These are phyloP conservation scores for Zygotorulaspora chibaensis DNA, from an alignment of 805 yeast genomes.

Conservation along the genomic window DNA sequence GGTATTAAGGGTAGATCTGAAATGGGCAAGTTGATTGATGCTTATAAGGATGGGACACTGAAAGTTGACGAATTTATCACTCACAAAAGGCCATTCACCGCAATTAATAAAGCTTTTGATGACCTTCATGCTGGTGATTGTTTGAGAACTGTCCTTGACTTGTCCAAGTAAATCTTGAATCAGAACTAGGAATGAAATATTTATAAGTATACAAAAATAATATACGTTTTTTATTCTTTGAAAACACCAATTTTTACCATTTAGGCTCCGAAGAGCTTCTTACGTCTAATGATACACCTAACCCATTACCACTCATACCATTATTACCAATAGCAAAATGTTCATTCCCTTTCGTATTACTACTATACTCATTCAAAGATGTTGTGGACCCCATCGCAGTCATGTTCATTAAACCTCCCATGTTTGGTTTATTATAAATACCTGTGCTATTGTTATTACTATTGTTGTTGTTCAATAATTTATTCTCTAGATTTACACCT, in stretches of 20 bases:
- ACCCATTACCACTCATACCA: conserved; percentile 11
- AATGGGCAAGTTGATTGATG: conserved; percentile 84
- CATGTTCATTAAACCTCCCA: conserved; percentile 14
- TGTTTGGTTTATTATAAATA: conserved; percentile 12
- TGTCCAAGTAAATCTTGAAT: conserved; percentile 19
- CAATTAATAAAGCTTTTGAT: conserved; percentile 85
- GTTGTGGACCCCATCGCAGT: conserved; percentile 10
- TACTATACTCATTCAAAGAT: conserved; percentile 7
- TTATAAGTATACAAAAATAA: not conserved
- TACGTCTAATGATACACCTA: conserved; percentile 20
- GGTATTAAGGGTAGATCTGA: conserved; percentile 98
- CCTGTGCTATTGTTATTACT: conserved; percentile 10
- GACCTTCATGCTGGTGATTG: conserved; percentile 94
- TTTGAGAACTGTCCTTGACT: conserved; percentile 81
- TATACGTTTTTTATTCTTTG: not conserved
- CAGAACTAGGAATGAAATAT: not conserved
- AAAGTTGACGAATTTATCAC: conserved; percentile 95
- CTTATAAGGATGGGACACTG: conserved; percentile 72
- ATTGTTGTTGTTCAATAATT: conserved; percentile 5
- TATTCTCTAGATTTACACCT: conserved; percentile 12
- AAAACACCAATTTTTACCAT: conserved; percentile 11
- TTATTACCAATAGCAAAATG: conserved; percentile 2
- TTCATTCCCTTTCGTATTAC: conserved; percentile 14
- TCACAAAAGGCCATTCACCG: conserved; percentile 71
- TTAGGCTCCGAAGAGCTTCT: conserved; percentile 25